These are phyloP conservation scores for Thalia dealbata DNA, from an alignment of 176 grass and related monocot species.

Conservation along the genomic window DNA sequence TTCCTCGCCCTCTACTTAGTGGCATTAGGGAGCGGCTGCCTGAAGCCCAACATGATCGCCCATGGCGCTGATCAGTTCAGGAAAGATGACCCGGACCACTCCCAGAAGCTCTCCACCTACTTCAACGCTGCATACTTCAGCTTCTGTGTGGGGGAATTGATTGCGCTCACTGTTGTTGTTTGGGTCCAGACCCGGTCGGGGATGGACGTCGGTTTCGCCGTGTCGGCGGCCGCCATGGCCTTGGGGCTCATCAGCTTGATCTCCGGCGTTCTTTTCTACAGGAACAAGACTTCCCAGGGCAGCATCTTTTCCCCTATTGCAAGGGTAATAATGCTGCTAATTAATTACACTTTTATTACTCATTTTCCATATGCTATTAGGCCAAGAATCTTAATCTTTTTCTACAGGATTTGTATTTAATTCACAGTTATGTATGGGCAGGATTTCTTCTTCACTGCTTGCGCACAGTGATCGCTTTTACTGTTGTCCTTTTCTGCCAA, in stretches of 20 bases:
- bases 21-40: conserved; percentile 84
- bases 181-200: conserved; percentile 92
- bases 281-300: conserved; percentile 76
- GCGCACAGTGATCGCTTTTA: too few relatives aligned
- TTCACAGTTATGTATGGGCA: too few relatives aligned
- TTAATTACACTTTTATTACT: too few relatives aligned
- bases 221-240: conserved; percentile 71
- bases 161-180: conserved; percentile 71
- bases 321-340: conserved; percentile 35
- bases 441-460: too few relatives aligned
- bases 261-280: conserved; percentile 51
- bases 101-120: conserved; percentile 75
- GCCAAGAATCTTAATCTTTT: neutral
- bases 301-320: conserved; percentile 78
- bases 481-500: too few relatives aligned
- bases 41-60: conserved; percentile 98
- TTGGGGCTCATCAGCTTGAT: conserved; percentile 51
- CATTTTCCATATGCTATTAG: too few relatives aligned
- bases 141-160: conserved; percentile 82
- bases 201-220: conserved; percentile 82
- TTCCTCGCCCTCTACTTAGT: conserved; percentile 82
- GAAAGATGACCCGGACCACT: conserved; percentile 23
- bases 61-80: conserved; percentile 84
- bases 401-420: too few relatives aligned
- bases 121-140: conserved; percentile 98